Conservation (phyloP, 257 asterid genomes). For the Ocimum tenuiflorum region DNA sequence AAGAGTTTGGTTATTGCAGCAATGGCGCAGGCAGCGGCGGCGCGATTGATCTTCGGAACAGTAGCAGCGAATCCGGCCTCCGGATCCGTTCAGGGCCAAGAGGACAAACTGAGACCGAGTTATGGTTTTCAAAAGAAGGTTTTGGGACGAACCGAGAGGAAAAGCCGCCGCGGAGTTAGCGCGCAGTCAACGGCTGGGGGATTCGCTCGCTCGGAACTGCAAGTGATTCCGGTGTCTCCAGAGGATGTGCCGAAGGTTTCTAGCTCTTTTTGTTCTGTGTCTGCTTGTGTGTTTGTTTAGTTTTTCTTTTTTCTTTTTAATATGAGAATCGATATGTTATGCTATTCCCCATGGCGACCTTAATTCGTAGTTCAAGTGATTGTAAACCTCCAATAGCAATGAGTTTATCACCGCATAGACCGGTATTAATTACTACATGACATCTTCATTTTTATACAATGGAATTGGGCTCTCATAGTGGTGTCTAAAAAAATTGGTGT, state of each 20-base stretch:
- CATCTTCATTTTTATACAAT: neutral
- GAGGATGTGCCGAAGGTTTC: constrained; percentile 61
- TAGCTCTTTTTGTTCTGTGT: neutral
- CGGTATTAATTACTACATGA: neutral
- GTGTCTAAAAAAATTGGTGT: neutral
- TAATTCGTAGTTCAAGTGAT: neutral
- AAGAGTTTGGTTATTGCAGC: neutral
- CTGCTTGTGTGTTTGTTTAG: neutral
- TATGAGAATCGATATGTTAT: neutral
- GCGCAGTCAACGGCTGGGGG: constrained; percentile 39
- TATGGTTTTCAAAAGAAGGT: constrained; percentile 45
- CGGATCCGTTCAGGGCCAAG: constrained; percentile 41
- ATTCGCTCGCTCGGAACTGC: constrained; percentile 41
- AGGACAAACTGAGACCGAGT: constrained; percentile 49
- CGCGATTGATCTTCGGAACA: constrained; percentile 55
- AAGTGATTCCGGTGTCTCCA: constrained; percentile 56
- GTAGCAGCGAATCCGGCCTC: constrained; percentile 36
- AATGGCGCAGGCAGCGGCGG: constrained; percentile 77
- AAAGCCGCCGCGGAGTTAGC: constrained; percentile 29
- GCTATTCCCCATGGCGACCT: neutral
- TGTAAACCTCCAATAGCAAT: neutral
- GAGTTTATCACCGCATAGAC: neutral
- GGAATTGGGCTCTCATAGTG: neutral
- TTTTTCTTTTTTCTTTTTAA: neutral
- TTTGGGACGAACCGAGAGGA: constrained; percentile 32